Base-by-base conservation (phyloP, 73 alveolate genomes). In the Urostyla sp. region DNA sequence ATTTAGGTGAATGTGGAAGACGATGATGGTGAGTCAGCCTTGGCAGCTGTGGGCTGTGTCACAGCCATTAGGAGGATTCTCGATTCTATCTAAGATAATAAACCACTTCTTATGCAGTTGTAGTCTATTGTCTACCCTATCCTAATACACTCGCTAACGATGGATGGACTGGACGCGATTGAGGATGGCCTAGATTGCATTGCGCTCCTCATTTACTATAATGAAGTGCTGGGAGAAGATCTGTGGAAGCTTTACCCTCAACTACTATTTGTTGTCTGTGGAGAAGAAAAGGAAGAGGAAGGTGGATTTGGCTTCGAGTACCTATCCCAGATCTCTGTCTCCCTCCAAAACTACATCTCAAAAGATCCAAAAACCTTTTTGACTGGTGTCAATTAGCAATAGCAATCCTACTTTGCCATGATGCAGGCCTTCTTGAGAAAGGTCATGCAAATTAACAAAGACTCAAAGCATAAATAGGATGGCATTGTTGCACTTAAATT, bases 161-260 rank as follows among this genome's bases (percentile, higher is more conserved):
- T 89, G 0, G 87, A 85, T 51, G 93, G 93, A 15, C 78, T 85
- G 53, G 96, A 85, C 34, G 79, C 80, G 20, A 88, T 85, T 40
- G 96, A 94, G 38, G 91, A 90, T 49, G 91, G 91, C 27, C 81
- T 91, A 30, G 98, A 94, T 46, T 94, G 90, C 82, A 83, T 92
- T 6, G 88, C 92, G 43, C 84, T 90, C 40, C 81, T 89, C n/a
- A 80, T 90, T 49, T 88, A 91, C 69, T 83, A 85, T 82, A 76
- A 87, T 51, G 86, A 85, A 46, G 80, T 48, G 7, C 43, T 90
- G 24, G 45, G 72, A 50, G 72, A 7, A 43, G 23, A 72, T 16
- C 69, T 60, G 77, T 85, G 89, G 87, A 61, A 36, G 8, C 58
- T 80, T 0, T 72, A 31, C 77, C 81, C 85, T 28, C 79, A 72